These are phyloP conservation scores for Rhynchosporium agropyri DNA, from an alignment of 2,329 filamentous ascomycete genomes.

Conservation along the genomic window DNA sequence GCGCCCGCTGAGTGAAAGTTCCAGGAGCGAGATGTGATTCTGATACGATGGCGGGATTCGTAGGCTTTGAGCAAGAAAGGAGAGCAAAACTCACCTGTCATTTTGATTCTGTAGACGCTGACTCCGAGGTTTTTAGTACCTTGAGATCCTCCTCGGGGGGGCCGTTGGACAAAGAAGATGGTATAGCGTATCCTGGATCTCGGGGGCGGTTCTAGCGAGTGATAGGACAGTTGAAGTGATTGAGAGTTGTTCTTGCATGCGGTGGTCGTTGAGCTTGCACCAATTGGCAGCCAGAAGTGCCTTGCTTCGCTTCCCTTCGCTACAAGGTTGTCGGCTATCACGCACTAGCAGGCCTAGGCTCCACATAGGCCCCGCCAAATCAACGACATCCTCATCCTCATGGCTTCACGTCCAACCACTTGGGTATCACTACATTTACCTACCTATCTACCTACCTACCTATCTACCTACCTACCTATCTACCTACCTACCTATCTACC, in stretches of 20 bases:
- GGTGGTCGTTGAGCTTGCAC: conserved; percentile 3
- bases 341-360: not conserved
- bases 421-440: not conserved
- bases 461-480: too few relatives aligned
- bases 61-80: conserved; percentile 3
- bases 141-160: conserved; percentile 15
- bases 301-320: not conserved
- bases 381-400: conserved; percentile 11
- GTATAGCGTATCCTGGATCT: conserved; percentile 5
- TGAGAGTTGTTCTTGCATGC: conserved; percentile 13
- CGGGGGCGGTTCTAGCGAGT: not conserved
- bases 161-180: conserved; percentile 18
- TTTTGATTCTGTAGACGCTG: conserved; percentile 38
- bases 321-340: conserved; percentile 10
- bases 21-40: not conserved
- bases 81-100: conserved; percentile 33
- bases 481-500: too few relatives aligned
- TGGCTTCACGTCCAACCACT: not conserved
- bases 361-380: not conserved
- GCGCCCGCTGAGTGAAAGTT: conserved; percentile 9
- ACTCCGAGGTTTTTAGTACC: conserved; percentile 27
- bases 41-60: conserved; percentile 12
- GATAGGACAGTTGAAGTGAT: conserved; percentile 14
- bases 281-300: conserved; percentile 12
- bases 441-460: too few relatives aligned